These are phyloP conservation scores for Solanum lycopersicoides DNA, from an alignment of 257 asterid genomes.

Conservation along the genomic window DNA sequence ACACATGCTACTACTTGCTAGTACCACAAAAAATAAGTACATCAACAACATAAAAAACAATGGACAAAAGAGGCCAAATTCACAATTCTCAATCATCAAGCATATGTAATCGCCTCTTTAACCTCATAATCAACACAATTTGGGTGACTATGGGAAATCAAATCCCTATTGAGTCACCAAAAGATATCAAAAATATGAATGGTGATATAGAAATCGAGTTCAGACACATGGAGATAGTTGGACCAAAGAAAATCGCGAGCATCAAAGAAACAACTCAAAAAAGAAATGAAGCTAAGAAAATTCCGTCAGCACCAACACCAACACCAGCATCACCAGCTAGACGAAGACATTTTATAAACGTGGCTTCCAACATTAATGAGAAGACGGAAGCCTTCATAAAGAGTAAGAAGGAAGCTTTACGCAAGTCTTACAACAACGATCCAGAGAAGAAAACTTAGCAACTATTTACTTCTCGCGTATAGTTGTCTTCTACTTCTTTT, in stretches of 20 bases:
- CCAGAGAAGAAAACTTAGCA: neutral
- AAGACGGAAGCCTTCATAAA: conserved; percentile 46
- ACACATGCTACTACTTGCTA: neutral
- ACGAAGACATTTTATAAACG: conserved; percentile 16
- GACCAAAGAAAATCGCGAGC: neutral
- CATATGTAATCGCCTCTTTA: conserved; percentile 30
- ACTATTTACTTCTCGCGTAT: neutral
- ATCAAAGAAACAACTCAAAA: neutral
- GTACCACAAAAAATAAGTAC: neutral
- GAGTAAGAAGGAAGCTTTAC: conserved; percentile 40
- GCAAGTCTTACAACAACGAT: conserved; percentile 15
- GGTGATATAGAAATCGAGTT: conserved; percentile 33
- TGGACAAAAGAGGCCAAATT: conserved; percentile 7
- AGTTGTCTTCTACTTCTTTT: neutral
- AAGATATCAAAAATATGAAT: neutral
- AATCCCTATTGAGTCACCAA: neutral
- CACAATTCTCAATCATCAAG: conserved; percentile 9
- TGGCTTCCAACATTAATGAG: conserved; percentile 33
- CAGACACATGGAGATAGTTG: conserved; percentile 21
- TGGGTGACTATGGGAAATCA: neutral
- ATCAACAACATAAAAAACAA: neutral
- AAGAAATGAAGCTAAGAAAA: conserved; percentile 2
- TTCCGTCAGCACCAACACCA: neutral
- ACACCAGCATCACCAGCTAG: neutral
- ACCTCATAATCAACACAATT: conserved; percentile 13